Percentiles rank a stretch among this genome's conserved stretches.
phyloP scores from a whole-genome alignment of 1,284 basidiomycete genomes.

The Boletus semigastroideus region DNA sequence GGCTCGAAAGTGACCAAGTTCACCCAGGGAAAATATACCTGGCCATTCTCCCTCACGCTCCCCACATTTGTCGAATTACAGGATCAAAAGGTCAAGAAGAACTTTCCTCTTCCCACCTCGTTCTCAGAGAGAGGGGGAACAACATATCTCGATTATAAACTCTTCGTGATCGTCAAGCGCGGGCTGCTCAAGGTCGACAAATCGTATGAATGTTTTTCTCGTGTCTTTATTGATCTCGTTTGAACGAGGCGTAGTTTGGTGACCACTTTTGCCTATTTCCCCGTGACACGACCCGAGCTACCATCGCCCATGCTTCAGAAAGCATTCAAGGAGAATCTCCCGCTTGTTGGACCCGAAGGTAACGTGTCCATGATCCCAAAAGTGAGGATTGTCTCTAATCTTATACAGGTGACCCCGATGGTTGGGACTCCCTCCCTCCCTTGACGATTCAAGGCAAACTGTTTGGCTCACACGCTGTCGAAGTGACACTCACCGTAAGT shows the following conservation, averaged over 20 bases:
- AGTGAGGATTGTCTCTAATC: neutral
- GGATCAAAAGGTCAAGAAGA: slow-evolving; percentile 30
- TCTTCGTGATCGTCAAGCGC: slow-evolving; percentile 47
- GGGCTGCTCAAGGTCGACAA: slow-evolving; percentile 43
- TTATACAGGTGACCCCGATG: slow-evolving; percentile 40
- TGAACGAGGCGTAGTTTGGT: slow-evolving; percentile 18
- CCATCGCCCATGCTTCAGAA: slow-evolving; percentile 48
- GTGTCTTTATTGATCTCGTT: neutral
- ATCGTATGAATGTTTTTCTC: slow-evolving; percentile 31
- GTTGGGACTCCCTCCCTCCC: slow-evolving; percentile 46
- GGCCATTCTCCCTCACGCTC: slow-evolving; percentile 47
- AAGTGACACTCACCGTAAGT: slow-evolving; percentile 43
- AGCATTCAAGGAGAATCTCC: slow-evolving; percentile 43
- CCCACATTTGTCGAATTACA: slow-evolving; percentile 41
- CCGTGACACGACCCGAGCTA: slow-evolving; percentile 39
- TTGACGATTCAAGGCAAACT: slow-evolving; percentile 42
- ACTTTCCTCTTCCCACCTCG: slow-evolving; percentile 45
- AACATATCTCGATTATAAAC: slow-evolving; percentile 49
- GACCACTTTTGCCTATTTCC: slow-evolving; percentile 41
- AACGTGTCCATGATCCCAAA: neutral
- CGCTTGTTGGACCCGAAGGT: slow-evolving; percentile 45
- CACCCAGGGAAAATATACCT: slow-evolving; percentile 40
- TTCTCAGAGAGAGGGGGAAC: slow-evolving; percentile 47
- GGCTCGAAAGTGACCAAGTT: slow-evolving; percentile 35
- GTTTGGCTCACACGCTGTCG: slow-evolving; percentile 42